These are phyloP conservation scores for Eucalyptus cloeziana DNA, from an alignment of 345 rosid species.

Conservation along the genomic window DNA sequence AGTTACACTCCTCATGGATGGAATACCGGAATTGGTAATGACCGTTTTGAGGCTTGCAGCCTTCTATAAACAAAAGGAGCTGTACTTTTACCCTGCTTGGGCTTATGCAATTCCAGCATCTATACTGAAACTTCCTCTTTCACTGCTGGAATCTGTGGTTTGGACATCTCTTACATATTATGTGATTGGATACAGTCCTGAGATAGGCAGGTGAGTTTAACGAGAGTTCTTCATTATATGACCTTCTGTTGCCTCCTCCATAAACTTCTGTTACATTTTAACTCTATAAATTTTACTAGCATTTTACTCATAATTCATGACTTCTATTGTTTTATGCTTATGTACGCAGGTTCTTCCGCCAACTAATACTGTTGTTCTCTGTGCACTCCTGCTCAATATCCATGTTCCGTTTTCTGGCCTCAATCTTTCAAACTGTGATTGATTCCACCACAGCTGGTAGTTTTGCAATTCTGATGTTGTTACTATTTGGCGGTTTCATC, in stretches of 20 bases:
- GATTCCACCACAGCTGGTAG: slow-evolving; percentile 40
- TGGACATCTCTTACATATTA: slow-evolving; percentile 75
- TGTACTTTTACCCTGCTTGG: slow-evolving; percentile 64
- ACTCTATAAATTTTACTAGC: not conserved
- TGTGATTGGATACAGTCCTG: slow-evolving; percentile 70
- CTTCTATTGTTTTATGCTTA: not conserved
- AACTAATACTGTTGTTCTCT: slow-evolving; percentile 40
- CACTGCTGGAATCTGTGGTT: slow-evolving; percentile 31
- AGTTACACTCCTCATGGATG: slow-evolving; percentile 28
- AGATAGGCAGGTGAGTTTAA: slow-evolving; percentile 40
- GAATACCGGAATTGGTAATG: slow-evolving; percentile 34
- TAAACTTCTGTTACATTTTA: not conserved
- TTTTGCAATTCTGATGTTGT: slow-evolving; percentile 18
- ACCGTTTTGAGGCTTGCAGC: slow-evolving; percentile 35
- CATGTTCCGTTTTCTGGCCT: slow-evolving; percentile 62
- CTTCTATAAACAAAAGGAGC: slow-evolving; percentile 51
- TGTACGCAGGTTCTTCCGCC: slow-evolving; percentile 51
- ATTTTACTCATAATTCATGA: not conserved
- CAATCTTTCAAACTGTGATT: slow-evolving; percentile 37
- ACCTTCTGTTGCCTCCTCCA: not conserved
- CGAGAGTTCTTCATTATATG: not conserved
- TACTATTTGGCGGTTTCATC: slow-evolving; percentile 53
- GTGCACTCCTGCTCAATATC: slow-evolving; percentile 54
- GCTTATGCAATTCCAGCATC: slow-evolving; percentile 54
- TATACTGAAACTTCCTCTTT: slow-evolving; percentile 38